These are phyloP conservation scores for Trichophyton simii DNA, from an alignment of 2,329 filamentous ascomycete genomes.

Conservation along the genomic window DNA sequence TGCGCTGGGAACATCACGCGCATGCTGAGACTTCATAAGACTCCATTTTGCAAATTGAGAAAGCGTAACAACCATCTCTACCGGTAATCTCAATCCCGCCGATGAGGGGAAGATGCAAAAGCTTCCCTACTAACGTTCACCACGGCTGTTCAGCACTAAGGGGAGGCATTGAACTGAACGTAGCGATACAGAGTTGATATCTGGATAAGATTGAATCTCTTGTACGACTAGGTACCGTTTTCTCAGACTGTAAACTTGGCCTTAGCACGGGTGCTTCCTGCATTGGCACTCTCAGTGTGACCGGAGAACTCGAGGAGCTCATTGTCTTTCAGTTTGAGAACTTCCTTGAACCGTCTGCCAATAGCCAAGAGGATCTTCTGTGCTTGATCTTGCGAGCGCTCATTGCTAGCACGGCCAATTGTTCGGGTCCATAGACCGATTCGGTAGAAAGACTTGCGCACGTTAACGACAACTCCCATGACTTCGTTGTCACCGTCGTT, in stretches of 20 bases:
- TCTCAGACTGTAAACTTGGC: conserved; percentile 75
- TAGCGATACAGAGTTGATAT: neutral
- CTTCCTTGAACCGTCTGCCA: conserved; percentile 83
- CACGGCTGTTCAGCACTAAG: neutral
- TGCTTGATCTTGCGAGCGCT: conserved; percentile 66
- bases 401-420: conserved; percentile 73
- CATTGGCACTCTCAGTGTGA: conserved; percentile 85
- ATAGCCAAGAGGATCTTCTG: conserved; percentile 74
- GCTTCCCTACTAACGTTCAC: neutral
- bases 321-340: conserved; percentile 61
- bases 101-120: neutral
- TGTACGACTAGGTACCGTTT: neutral
- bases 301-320: conserved; percentile 91
- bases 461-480: conserved; percentile 98
- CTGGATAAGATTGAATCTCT: neutral
- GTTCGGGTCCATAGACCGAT: conserved; percentile 96
- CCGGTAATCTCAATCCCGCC: neutral
- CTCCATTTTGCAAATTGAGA: neutral
- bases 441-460: conserved; percentile 95
- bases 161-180: neutral
- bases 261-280: conserved; percentile 88
- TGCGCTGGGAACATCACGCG: neutral
- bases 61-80: neutral
- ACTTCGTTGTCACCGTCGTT: conserved; percentile 86
- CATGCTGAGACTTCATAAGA: neutral